Percentiles rank a stretch among this genome's conserved stretches.
These are phyloP conservation scores for Akanthomyces muscarius DNA, from an alignment of 2,329 filamentous ascomycete species.

Conservation along the genomic window DNA sequence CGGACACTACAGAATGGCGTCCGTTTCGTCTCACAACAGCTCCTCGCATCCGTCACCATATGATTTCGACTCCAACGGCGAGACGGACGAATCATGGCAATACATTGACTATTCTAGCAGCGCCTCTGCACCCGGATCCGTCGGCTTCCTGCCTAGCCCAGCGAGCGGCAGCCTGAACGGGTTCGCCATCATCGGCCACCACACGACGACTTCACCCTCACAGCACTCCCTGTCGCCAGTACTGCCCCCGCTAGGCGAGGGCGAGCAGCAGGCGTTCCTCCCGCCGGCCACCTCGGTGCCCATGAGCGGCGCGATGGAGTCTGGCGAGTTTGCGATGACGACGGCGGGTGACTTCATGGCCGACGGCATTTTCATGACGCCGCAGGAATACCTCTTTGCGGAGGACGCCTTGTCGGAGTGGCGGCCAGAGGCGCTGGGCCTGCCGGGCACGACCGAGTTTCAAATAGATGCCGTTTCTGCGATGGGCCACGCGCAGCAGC, in stretches of 20 bases:
- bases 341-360: slow-evolving; percentile 11
- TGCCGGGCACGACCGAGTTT: background rate
- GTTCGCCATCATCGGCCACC: slow-evolving; percentile 43
- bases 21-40: slow-evolving; percentile 35
- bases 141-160: slow-evolving; percentile 47
- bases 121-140: slow-evolving; percentile 35
- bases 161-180: slow-evolving; percentile 48
- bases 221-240: slow-evolving; percentile 39
- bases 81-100: slow-evolving; percentile 44
- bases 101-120: slow-evolving; percentile 36
- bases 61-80: slow-evolving; percentile 36
- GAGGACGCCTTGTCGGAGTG: slow-evolving; percentile 28
- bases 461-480: slow-evolving; percentile 8
- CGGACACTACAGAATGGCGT: slow-evolving; percentile 30
- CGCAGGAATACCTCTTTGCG: slow-evolving; percentile 38
- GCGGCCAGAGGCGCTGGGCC: slow-evolving; percentile 30
- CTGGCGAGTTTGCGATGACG: slow-evolving; percentile 30
- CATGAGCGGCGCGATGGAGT: slow-evolving; percentile 20
- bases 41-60: slow-evolving; percentile 38
- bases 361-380: slow-evolving; percentile 30
- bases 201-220: slow-evolving; percentile 25
- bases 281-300: slow-evolving; percentile 32
- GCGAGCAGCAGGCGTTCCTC: slow-evolving; percentile 28
- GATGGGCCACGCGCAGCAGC: background rate
- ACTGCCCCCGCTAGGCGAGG: slow-evolving; percentile 21